Percentiles rank a stretch among this genome's conserved stretches.
Evolutionary conservation across 176 grass and related monocot species (phyloP).

Genomic region (Ampelocalamus luodianensis): DNA sequence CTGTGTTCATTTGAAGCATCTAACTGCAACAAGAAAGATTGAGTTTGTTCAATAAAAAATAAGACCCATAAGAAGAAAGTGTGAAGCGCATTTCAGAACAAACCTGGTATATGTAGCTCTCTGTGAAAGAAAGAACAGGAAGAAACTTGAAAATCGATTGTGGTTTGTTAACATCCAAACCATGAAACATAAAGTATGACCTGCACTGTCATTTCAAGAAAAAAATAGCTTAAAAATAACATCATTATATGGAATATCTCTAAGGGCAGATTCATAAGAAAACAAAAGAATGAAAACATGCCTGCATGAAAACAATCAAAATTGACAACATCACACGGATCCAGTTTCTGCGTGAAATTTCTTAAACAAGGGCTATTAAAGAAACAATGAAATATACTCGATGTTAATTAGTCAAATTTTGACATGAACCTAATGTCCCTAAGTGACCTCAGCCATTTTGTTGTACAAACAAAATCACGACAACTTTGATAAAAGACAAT

Average conservation of each 20-base stretch:
- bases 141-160: conserved; percentile 82
- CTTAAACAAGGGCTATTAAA: conserved; percentile 4
- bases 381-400: background rate
- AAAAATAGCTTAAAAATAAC: background rate
- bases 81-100: conserved; percentile 16
- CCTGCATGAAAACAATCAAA: background rate
- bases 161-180: conserved; percentile 61
- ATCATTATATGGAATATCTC: background rate
- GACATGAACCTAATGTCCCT: conserved; percentile 18
- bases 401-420: background rate
- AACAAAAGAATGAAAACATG: conserved; percentile 18
- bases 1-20: conserved; percentile 85
- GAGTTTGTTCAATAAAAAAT: conserved; percentile 35
- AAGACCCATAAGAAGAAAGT: conserved; percentile 10
- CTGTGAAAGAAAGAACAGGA: conserved; percentile 87
- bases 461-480: background rate
- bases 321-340: background rate
- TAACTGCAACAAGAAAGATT: conserved; percentile 60
- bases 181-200: conserved; percentile 98
- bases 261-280: background rate
- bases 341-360: conserved; percentile 5
- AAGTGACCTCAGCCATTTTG: conserved; percentile 16
- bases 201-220: conserved; percentile 72
- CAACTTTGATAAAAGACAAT: conserved; percentile 1
- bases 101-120: conserved; percentile 99